phyloP scores from a whole-genome alignment of 768 basidiomycete genomes.

The Nevesoporus exiguus region DNA sequence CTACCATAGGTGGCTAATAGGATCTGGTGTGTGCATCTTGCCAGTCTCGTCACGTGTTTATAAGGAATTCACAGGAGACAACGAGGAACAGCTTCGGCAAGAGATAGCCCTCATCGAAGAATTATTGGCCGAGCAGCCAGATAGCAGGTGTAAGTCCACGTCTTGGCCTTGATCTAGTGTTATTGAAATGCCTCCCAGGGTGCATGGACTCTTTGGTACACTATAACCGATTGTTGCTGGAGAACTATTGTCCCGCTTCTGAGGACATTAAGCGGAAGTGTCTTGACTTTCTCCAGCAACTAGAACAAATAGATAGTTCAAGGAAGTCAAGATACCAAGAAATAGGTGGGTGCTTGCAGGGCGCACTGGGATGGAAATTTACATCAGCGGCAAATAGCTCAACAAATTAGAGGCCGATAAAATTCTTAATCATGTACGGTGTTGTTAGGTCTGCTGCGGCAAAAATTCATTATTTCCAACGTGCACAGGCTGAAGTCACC shows the following conservation, averaged over 20 bases:
- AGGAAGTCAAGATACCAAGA: conserved; percentile 68
- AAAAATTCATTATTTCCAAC: not conserved
- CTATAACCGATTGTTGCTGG: conserved; percentile 72
- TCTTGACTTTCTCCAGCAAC: conserved; percentile 47
- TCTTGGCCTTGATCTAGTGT: not conserved
- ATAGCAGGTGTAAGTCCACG: conserved; percentile 76
- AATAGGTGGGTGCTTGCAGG: conserved; percentile 41
- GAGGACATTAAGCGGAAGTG: conserved; percentile 45
- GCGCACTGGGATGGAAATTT: not conserved
- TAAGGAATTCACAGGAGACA: conserved; percentile 46
- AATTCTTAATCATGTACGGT: not conserved
- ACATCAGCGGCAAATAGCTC: conserved; percentile 17
- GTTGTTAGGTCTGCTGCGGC: not conserved
- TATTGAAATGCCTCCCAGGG: conserved; percentile 49
- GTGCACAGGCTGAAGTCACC: too few relatives aligned
- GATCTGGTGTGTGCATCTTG: conserved; percentile 50
- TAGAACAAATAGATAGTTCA: conserved; percentile 62
- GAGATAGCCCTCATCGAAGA: conserved; percentile 83
- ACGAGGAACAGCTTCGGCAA: conserved; percentile 53
- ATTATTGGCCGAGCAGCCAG: conserved; percentile 82
- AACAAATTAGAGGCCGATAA: conserved; percentile 13
- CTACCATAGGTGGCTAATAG: conserved; percentile 97
- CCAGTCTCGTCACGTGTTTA: not conserved
- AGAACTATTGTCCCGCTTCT: conserved; percentile 40
- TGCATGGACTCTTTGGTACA: conserved; percentile 90